These are phyloP conservation scores for Geotrichum reessii DNA, from an alignment of 1,139 yeast species.

Conservation along the genomic window DNA sequence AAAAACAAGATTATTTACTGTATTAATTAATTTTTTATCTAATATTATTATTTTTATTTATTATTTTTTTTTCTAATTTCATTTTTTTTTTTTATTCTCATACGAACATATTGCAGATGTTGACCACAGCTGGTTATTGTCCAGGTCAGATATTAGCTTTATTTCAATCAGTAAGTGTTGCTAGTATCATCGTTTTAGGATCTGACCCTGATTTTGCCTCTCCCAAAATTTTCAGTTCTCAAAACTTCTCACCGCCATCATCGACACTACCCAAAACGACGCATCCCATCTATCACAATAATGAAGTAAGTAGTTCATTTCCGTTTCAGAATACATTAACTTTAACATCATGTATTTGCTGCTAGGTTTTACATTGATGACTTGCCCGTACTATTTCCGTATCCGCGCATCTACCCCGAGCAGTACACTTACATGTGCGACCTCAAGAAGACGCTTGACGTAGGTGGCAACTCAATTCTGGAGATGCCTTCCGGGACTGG, in stretches of 20 bases:
- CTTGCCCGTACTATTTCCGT: conserved; percentile 92
- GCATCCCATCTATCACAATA: neutral
- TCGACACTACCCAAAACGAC: neutral
- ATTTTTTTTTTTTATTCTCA: no score
- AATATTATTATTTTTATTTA: no score
- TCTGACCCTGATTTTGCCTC: neutral
- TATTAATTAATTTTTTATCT: no score
- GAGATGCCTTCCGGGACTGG: conserved; percentile 99
- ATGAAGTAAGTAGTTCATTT: neutral
- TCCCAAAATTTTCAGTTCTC: neutral
- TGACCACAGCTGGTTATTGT: no score
- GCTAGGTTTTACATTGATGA: conserved; percentile 75
- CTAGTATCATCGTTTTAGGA: neutral
- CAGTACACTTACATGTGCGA: conserved; percentile 87
- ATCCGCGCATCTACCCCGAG: conserved; percentile 94
- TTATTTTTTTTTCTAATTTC: no score
- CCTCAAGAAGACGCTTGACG: conserved; percentile 86
- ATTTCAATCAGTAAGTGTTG: neutral
- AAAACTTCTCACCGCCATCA: neutral
- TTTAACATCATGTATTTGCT: neutral
- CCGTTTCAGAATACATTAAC: neutral
- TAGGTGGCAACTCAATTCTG: conserved; percentile 93
- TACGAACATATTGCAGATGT: no score
- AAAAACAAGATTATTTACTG: no score
- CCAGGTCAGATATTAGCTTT: no score